These are phyloP conservation scores for Puccinia novopanici DNA, from an alignment of 1,284 basidiomycete genomes.

Conservation along the genomic window DNA sequence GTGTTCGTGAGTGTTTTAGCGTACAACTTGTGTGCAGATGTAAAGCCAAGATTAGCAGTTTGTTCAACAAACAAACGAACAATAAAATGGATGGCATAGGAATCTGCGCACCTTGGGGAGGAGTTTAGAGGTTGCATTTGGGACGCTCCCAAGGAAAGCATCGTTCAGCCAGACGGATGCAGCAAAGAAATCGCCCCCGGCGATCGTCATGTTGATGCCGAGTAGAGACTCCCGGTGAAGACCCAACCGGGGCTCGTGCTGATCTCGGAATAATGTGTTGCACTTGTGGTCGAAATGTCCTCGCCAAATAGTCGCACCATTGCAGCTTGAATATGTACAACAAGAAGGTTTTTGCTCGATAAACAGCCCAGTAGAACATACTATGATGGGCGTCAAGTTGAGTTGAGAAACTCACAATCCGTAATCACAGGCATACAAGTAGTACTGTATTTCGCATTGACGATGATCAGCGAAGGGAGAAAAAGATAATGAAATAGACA, in stretches of 20 bases:
- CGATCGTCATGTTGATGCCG: slow-evolving; percentile 52
- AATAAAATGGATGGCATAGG: no score
- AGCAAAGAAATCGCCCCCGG: slow-evolving; percentile 54
- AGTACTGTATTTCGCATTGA: slow-evolving; percentile 62
- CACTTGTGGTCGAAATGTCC: slow-evolving; percentile 68
- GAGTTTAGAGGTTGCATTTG: slow-evolving; percentile 16
- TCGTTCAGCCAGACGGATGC: slow-evolving; percentile 55
- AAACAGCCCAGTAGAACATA: background rate
- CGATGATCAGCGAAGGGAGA: background rate
- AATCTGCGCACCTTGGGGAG: slow-evolving; percentile 1
- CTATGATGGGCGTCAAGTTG: slow-evolving; percentile 2
- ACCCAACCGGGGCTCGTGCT: background rate
- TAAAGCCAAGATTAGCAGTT: no score
- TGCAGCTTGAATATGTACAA: slow-evolving; percentile 59
- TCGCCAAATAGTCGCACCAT: slow-evolving; percentile 76
- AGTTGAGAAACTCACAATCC: slow-evolving; percentile 67
- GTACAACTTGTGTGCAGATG: background rate
- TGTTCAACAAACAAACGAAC: no score
- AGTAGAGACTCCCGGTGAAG: background rate
- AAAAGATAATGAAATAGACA: background rate
- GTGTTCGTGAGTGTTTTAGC: slow-evolving; percentile 11
- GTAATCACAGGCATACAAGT: slow-evolving; percentile 78
- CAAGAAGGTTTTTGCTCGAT: background rate
- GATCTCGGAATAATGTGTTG: slow-evolving; percentile 13
- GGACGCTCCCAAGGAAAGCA: slow-evolving; percentile 52